phyloP scores from a whole-genome alignment of 345 rosid genomes.

The Schrenkiella parvula region DNA sequence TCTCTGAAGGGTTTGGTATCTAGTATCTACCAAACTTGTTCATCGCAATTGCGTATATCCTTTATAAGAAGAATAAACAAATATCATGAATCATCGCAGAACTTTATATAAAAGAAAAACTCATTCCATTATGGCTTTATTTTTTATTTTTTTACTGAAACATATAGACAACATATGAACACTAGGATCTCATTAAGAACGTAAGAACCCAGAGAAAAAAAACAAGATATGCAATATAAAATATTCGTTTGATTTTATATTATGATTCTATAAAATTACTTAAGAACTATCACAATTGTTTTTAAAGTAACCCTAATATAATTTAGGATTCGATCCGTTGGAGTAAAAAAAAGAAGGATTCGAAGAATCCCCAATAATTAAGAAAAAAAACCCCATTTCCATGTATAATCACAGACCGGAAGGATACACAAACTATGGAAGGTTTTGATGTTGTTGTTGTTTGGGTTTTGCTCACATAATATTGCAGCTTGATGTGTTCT shows the following conservation, averaged over 20 bases:
- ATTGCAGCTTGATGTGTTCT: slow-evolving; percentile 85
- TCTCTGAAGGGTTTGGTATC: slow-evolving; percentile 27
- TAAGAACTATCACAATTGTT: slow-evolving; percentile 36
- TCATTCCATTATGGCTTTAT: slow-evolving; percentile 9
- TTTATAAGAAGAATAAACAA: slow-evolving; percentile 6
- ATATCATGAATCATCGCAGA: slow-evolving; percentile 11
- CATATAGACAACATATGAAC: slow-evolving; percentile 51
- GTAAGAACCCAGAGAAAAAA: slow-evolving; percentile 23
- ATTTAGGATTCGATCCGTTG: slow-evolving; percentile 34
- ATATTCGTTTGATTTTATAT: slow-evolving; percentile 31
- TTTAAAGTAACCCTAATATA: slow-evolving; percentile 34
- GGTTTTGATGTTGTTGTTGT: slow-evolving; percentile 10
- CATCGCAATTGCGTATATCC: slow-evolving; percentile 3
- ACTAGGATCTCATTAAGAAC: slow-evolving; percentile 36
- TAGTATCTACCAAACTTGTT: slow-evolving; percentile 29
- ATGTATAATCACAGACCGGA: slow-evolving; percentile 43
- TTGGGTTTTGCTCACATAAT: slow-evolving; percentile 56
- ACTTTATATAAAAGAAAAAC: not conserved
- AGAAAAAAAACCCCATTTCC: slow-evolving; percentile 42
- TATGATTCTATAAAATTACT: slow-evolving; percentile 52
- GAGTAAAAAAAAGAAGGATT: slow-evolving; percentile 23
- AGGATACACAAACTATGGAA: slow-evolving; percentile 29
- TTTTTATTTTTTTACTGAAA: slow-evolving; percentile 16
- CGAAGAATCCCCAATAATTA: slow-evolving; percentile 35
- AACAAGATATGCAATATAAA: slow-evolving; percentile 25